Conservation (phyloP, 2,329 filamentous ascomycete species). For the Alternaria postmessia region DNA sequence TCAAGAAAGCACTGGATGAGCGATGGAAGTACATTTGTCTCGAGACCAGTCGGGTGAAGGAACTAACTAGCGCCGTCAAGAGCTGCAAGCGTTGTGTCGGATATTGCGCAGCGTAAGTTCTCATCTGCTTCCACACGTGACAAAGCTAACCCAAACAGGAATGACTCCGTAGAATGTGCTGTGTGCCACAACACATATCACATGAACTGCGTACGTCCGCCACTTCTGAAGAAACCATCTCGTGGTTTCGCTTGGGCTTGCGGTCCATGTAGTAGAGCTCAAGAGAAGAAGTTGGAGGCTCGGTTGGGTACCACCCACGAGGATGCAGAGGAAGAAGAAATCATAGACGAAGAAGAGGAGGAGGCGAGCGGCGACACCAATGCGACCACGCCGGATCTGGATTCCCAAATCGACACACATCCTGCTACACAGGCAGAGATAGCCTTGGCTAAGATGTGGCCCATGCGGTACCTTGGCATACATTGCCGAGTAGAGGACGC, state of each 20-base stretch:
- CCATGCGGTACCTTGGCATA: slow-evolving; percentile 92
- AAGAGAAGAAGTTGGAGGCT: slow-evolving; percentile 90
- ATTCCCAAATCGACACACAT: slow-evolving; percentile 65
- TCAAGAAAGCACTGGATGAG: slow-evolving; percentile 95
- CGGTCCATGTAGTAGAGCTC: slow-evolving; percentile 92
- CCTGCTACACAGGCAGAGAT: slow-evolving; percentile 83
- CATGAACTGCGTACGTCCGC: slow-evolving; percentile 96
- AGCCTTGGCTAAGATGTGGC: slow-evolving; percentile 93
- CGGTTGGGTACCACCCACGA: slow-evolving; percentile 66
- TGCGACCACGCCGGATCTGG: slow-evolving; percentile 58
- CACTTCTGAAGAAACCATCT: slow-evolving; percentile 92
- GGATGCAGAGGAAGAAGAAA: slow-evolving; percentile 69
- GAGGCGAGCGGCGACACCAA: slow-evolving; percentile 70
- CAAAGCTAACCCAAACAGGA: slow-evolving; percentile 60
- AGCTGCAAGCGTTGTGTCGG: slow-evolving; percentile 89
- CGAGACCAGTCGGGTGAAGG: slow-evolving; percentile 91
- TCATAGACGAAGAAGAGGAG: slow-evolving; percentile 75
- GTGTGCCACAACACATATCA: slow-evolving; percentile 96
- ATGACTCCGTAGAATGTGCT: slow-evolving; percentile 96
- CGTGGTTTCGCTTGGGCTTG: slow-evolving; percentile 98
- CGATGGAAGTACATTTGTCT: slow-evolving; percentile 97
- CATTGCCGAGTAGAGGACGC: slow-evolving; percentile 96
- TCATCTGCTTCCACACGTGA: slow-evolving; percentile 1
- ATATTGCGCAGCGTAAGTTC: slow-evolving; percentile 86
- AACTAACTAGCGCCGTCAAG: slow-evolving; percentile 95